These are phyloP conservation scores for Kazachstania bromeliacearum DNA, from an alignment of 805 yeast species.

Conservation along the genomic window DNA sequence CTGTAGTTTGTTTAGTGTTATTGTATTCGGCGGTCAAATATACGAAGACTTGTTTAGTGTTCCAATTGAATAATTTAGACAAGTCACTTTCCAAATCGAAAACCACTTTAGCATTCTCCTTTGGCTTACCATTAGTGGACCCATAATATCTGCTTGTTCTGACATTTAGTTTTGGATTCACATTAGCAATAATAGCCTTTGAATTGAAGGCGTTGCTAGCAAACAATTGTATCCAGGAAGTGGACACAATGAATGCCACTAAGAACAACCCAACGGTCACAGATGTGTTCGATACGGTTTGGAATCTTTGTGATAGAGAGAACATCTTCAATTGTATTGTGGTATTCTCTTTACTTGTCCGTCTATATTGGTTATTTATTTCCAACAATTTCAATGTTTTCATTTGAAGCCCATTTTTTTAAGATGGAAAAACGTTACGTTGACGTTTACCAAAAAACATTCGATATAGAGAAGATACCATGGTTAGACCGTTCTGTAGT, in stretches of 20 bases:
- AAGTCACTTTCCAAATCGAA: conserved; percentile 74
- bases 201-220: conserved; percentile 36
- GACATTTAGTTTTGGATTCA: conserved; percentile 34
- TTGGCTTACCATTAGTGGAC: conserved; percentile 52
- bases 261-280: conserved; percentile 43
- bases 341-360: not conserved
- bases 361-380: not conserved
- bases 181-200: conserved; percentile 31
- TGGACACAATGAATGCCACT: conserved; percentile 37
- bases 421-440: too few species aligned
- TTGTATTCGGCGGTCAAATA: conserved; percentile 84
- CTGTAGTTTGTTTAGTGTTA: conserved; percentile 30
- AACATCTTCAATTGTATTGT: conserved; percentile 31
- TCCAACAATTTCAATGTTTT: not conserved
- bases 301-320: conserved; percentile 37
- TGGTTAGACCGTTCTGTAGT: too few species aligned
- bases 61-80: conserved; percentile 83
- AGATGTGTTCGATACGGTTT: conserved; percentile 44
- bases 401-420: too few species aligned
- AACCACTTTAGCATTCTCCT: conserved; percentile 61
- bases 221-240: conserved; percentile 43
- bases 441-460: too few species aligned
- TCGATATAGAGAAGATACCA: too few species aligned
- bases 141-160: conserved; percentile 60
- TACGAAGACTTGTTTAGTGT: conserved; percentile 91